Evolutionary conservation across 1,139 yeast genomes (phyloP).

Genomic region (Candida glucosophila): DNA sequence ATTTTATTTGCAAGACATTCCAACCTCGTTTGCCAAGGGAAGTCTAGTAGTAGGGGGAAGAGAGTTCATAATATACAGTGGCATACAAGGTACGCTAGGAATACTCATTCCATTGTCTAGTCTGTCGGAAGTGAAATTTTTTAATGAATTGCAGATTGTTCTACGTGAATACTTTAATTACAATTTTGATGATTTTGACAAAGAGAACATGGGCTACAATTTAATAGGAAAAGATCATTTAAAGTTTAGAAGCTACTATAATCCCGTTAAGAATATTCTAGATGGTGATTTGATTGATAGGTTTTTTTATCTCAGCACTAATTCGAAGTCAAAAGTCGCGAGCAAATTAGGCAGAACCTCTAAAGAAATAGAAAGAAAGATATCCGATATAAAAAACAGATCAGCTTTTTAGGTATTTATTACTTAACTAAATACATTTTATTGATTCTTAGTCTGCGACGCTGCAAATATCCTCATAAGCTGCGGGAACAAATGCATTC

Average conservation of each 20-base stretch:
- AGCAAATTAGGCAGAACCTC: conserved; percentile 46
- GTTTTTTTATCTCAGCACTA: conserved; percentile 29
- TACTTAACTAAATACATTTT: too few relatives aligned
- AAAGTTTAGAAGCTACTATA: conserved; percentile 67
- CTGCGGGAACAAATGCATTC: too few relatives aligned
- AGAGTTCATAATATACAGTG: conserved; percentile 61
- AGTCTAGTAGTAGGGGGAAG: conserved; percentile 52
- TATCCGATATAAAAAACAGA: conserved; percentile 50
- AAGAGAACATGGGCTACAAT: conserved; percentile 11
- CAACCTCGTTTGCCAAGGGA: conserved; percentile 52
- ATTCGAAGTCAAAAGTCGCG: conserved; percentile 41
- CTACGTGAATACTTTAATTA: conserved; percentile 29
- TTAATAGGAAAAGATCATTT: conserved; percentile 60
- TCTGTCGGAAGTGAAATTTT: conserved; percentile 52
- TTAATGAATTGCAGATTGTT: conserved; percentile 44
- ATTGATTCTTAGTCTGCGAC: too few relatives aligned
- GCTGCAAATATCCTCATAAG: too few relatives aligned
- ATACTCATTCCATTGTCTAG: conserved; percentile 59
- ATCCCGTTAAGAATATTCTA: conserved; percentile 64
- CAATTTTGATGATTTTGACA: conserved; percentile 23
- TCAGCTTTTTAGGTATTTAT: conserved; percentile 24
- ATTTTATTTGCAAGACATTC: conserved; percentile 62
- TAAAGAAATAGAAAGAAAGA: conserved; percentile 51
- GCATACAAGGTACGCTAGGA: conserved; percentile 79
- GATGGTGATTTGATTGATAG: conserved; percentile 85